Evolutionary conservation across 352 stramenopile genomes (phyloP), one percentile per base, ranked within the genome.

Genomic region (Blastocystis sp.): DNA sequence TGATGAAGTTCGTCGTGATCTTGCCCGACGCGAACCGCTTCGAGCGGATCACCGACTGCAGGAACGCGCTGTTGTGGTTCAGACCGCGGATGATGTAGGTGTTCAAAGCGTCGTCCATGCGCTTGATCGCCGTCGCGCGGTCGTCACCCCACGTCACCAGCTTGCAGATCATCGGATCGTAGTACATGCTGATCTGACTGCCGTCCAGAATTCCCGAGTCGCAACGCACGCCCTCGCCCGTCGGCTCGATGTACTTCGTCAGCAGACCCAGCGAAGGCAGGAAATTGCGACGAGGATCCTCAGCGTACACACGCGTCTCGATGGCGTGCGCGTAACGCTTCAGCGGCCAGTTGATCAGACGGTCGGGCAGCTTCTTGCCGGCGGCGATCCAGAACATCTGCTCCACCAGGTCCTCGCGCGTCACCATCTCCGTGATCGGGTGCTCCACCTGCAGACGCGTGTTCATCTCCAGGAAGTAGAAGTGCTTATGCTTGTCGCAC

Each of bases 381-480:
- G 94, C 93, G 2, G 94, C 94, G 16, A 97, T 92, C 56, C 92
- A 92, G 27, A 97, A 90, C 95, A 97, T 97, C 49, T 95, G 93
- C 87, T 97, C 92, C 34, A 98, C 95, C 8, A 98, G 89, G 88
- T 98, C 95, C 46, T 95, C 89, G 4, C 91, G 89, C 42, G 92
- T 93, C 32, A 98, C 94, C 54, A 94, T 89, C 89, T 98, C 95
- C 0, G 94, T 97, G 11, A 98, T 92, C 0, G 94, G 94, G 90
- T 98, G 95, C 78, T 98, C 95, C 7, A 97, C 92, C 87, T 95
- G 91, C 27, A 96, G 88, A 36, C 93, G 90, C 34, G 95, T 97
- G 89, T 97, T 98, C 95, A 98, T 98, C 90, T 98, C 95, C 18
- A 98, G 88, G 86, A 98, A 98, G 87, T 97, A 97, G 87, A 98